phyloP scores from a whole-genome alignment of 2,329 filamentous ascomycete species.

The Fusarium decemcellulare region DNA sequence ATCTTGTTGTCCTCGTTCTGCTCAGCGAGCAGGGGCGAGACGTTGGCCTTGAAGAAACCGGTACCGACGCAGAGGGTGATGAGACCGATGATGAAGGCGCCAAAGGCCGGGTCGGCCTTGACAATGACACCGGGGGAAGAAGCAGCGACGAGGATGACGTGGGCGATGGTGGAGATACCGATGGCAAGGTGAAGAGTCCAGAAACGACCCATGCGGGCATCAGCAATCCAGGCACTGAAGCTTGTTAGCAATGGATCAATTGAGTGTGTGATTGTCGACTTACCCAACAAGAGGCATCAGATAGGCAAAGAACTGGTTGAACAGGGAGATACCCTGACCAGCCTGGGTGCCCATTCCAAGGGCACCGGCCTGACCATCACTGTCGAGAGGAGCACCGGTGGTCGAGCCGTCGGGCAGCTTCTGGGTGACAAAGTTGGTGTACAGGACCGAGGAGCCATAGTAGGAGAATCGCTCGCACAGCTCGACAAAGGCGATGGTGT shows the following conservation, averaged over 20 bases:
- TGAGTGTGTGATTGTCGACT: constrained; percentile 30
- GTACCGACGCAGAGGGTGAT: constrained; percentile 72
- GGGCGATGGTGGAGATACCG: constrained; percentile 74
- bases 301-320: constrained; percentile 75
- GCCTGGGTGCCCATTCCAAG: constrained; percentile 71
- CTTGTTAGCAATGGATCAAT: constrained; percentile 11
- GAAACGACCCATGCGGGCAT: constrained; percentile 81
- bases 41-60: constrained; percentile 87
- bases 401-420: constrained; percentile 66
- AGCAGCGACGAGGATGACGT: constrained; percentile 75
- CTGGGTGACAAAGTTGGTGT: constrained; percentile 76
- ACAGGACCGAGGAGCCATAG: constrained; percentile 79
- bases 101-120: constrained; percentile 70
- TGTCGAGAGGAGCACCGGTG: constrained; percentile 63
- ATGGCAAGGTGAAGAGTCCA: constrained; percentile 80
- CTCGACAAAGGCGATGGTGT: constrained; percentile 80
- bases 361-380: constrained; percentile 62
- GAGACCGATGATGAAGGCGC: constrained; percentile 78
- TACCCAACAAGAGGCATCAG: constrained; percentile 70
- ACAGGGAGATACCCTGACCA: constrained; percentile 62
- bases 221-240: constrained; percentile 68
- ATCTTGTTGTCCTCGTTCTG: constrained; percentile 74
- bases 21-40: constrained; percentile 79
- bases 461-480: constrained; percentile 84
- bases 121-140: constrained; percentile 75